Base-by-base conservation (phyloP, 352 stramenopile genomes). In the Blastocystis hominis region DNA sequence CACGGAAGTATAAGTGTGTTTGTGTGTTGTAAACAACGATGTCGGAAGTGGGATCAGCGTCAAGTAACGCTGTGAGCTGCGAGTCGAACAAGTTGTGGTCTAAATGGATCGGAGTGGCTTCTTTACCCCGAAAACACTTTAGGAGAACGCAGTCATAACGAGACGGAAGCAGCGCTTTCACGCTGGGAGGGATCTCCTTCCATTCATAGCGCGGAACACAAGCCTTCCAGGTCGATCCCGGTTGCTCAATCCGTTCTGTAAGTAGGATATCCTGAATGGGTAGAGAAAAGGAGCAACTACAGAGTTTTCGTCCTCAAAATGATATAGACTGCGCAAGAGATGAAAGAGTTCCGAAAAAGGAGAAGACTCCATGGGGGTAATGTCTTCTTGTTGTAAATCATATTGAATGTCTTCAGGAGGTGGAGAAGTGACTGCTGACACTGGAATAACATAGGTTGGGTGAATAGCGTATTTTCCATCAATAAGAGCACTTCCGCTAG, bases 61-160 rank as follows among this genome's bases (percentile, higher is more conserved):
- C 38, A 2, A 47, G 7, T 4, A 84, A 3, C 7, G 47, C 72
- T 5, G 53, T 42, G 38, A 40, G 36, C 40, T 44, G n/a, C 10
- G 44, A 44, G n/a, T 15, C 50, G 50, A 84, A 84, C n/a, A 40
- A 30, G 56, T 64, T 42, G 56, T 84, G 72, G 36, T 84, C 54
- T 15, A 84, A 53, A 47, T 42, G 55, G 2, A 84, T 7, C 3
- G 72, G 72, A 15, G 68, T 34, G 17, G 50, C 36, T 13, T 15
- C 20, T 5, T 66, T 30, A 6, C 72, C 47, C 17, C 34, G 4
- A 15, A 84, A 84, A 13, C 20, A 53, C 20, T 42, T 64, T 15
- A 84, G 36, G 20, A 84, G 15, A n/a, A 84, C 47, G 44, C 47
- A 64, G 56, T 64, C 38, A 34, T 38, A 46, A 15, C 5, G 17